A percentile compares a stretch with the other conserved stretches of the same genome.
Conservation (phyloP, 1,284 basidiomycete genomes). For the Pseudozyma pruni region DNA sequence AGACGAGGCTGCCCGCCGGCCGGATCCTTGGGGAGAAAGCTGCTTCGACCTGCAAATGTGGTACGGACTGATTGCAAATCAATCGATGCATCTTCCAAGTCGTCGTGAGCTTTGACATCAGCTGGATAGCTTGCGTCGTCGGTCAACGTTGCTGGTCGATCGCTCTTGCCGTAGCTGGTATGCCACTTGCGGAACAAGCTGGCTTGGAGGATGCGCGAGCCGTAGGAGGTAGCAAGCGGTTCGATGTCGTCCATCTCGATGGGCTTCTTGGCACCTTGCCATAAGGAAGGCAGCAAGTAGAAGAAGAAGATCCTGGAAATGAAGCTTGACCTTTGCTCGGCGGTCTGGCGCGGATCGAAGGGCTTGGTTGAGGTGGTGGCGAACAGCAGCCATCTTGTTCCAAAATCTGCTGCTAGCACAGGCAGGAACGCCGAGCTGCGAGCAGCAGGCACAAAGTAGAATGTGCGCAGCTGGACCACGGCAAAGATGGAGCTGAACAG, state of each 20-base stretch:
- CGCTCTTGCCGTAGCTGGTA: background rate
- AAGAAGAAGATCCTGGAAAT: conserved; percentile 30
- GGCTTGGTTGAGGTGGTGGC: conserved; percentile 25
- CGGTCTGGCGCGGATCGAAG: conserved; percentile 13
- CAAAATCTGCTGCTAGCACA: conserved; percentile 15
- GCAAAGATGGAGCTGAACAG: conserved; percentile 29
- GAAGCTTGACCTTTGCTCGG: conserved; percentile 32
- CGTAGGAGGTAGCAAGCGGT: conserved; percentile 13
- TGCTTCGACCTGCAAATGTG: background rate
- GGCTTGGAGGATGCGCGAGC: conserved; percentile 8
- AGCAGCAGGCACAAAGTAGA: conserved; percentile 12
- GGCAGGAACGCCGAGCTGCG: conserved; percentile 13
- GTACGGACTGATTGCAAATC: background rate
- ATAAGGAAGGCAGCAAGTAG: conserved; percentile 24
- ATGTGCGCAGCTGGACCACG: conserved; percentile 25
- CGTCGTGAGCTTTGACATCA: conserved; percentile 3
- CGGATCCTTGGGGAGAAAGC: conserved; percentile 3
- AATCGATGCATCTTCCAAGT: background rate
- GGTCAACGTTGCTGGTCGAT: too few relatives aligned
- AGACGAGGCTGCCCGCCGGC: background rate
- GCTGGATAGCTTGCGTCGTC: background rate
- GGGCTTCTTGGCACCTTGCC: conserved; percentile 12
- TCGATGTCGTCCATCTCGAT: conserved; percentile 31
- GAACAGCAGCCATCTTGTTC: conserved; percentile 16
- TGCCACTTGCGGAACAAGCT: conserved; percentile 11